Base-by-base conservation (phyloP, 768 basidiomycete species). In the Mycena albidolilacea region DNA sequence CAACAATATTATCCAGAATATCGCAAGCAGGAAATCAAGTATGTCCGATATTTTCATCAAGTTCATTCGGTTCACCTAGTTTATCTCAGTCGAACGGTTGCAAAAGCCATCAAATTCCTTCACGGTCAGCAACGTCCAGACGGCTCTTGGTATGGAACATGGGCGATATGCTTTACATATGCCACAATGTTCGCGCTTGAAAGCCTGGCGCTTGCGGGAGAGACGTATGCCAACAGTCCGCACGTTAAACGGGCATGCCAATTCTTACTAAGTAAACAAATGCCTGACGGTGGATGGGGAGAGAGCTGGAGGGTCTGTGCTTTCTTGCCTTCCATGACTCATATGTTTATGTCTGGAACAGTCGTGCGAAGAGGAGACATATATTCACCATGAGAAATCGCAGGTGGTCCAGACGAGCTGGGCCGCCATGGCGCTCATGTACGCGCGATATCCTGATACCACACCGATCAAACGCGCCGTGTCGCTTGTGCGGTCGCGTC, bases 81-180 rank as follows among this genome's bases (percentile, higher is more conserved):
- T 14, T 14, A 57, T 71, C 46, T 17, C 74, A 97, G 95, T 7
- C 87, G 83, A 44, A 90, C 92, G 0, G 91, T 95, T 43, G 80
- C 84, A 41, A 80, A 79, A 1, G 96, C 96, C 0, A 93, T 98
- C 76, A 76, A 85, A 60, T 99, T 93, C 82, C 88, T 99, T 35
- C 96, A 97, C 79, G 78, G 81, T 1, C 88, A 87, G 1, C 97
- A 99, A 80, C 88, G 87, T 44, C 89, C 91, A 0, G 94, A 96
- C 78, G 97, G 97, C 3, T 94, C 92, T 19, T 99, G 97, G 97
- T 89, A 95, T 66, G 97, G 97, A 44, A 94, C 93, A 4, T 98
- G 97, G 97, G 97, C 94, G 35, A 97, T 96, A 77, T 99, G 97
- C 84, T 98, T 98, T 85, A 98, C 97, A 1, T 99, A 99, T 79